Conservation (phyloP, 345 rosid genomes). For the Ailanthus altissimus region DNA sequence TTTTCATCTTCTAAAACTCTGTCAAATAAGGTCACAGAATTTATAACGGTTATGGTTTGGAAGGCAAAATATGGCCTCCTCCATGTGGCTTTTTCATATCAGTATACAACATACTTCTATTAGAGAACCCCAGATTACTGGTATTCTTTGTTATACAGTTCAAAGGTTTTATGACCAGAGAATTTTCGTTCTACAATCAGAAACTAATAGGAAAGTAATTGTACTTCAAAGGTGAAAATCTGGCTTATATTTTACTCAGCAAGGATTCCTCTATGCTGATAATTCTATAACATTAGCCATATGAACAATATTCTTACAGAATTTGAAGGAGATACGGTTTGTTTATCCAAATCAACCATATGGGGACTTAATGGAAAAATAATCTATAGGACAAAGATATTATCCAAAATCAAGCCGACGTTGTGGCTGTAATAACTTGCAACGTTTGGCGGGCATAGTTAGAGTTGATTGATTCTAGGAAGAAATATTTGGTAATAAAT, state of each 20-base stretch:
- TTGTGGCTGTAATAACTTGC: background rate
- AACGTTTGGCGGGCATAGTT: background rate
- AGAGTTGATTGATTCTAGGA: background rate
- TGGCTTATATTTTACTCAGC: background rate
- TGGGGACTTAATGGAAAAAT: background rate
- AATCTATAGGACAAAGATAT: background rate
- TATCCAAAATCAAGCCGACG: background rate
- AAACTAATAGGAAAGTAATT: background rate
- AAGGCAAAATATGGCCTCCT: background rate
- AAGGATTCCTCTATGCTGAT: background rate
- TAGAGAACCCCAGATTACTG: background rate
- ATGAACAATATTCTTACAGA: background rate
- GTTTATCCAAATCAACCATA: background rate
- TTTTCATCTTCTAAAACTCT: background rate
- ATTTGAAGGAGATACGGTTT: background rate
- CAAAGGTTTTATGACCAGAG: background rate
- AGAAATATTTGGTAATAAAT: background rate
- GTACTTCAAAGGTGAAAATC: background rate
- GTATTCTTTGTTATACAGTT: background rate
- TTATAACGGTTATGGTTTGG: background rate
- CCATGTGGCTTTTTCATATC: background rate
- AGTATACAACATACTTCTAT: background rate
- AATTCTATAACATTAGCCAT: background rate
- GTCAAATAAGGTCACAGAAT: slow-evolving; percentile 1
- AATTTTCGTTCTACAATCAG: background rate